A percentile compares a stretch with the other conserved stretches of the same genome.
Conservation (phyloP, 176 grass and related monocot species). For the Musa acuminata region DNA sequence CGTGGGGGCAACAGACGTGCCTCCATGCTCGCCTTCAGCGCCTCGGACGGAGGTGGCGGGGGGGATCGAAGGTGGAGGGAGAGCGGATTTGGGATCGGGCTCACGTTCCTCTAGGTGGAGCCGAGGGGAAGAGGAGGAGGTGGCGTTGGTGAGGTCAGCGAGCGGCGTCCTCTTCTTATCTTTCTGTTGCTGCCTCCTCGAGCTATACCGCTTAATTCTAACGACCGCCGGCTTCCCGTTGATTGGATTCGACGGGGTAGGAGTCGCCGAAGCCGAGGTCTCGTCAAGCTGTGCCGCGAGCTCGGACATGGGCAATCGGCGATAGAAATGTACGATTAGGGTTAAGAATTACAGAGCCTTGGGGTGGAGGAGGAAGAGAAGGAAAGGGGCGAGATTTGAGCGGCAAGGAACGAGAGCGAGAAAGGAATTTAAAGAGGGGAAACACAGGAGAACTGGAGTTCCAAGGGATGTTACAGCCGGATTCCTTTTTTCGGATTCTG, state of each 20-base stretch:
- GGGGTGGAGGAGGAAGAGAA: no score
- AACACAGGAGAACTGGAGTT: no score
- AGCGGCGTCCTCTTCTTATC: constrained; percentile 24
- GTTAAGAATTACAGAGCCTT: no score
- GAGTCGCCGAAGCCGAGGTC: constrained; percentile 11
- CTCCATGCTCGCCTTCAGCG: neutral
- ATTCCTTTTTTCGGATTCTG: no score
- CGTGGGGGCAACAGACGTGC: neutral
- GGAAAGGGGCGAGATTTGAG: no score
- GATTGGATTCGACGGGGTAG: constrained; percentile 7
- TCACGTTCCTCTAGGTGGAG: neutral
- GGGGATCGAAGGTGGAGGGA: neutral
- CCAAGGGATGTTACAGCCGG: no score
- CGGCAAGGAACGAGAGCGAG: no score
- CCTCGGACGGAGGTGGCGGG: neutral
- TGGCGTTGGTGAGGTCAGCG: constrained; percentile 43
- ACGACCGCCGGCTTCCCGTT: constrained; percentile 48
- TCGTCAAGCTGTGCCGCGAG: neutral
- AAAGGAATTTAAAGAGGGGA: no score
- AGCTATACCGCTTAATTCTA: neutral
- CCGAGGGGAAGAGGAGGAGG: neutral
- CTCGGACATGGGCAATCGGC: constrained; percentile 10
- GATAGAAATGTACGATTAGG: neutral
- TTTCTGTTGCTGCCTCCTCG: constrained; percentile 1
- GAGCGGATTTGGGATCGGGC: neutral